Conservation (phyloP, 768 basidiomycete genomes). For the Tricholoma hemisulphureum region DNA sequence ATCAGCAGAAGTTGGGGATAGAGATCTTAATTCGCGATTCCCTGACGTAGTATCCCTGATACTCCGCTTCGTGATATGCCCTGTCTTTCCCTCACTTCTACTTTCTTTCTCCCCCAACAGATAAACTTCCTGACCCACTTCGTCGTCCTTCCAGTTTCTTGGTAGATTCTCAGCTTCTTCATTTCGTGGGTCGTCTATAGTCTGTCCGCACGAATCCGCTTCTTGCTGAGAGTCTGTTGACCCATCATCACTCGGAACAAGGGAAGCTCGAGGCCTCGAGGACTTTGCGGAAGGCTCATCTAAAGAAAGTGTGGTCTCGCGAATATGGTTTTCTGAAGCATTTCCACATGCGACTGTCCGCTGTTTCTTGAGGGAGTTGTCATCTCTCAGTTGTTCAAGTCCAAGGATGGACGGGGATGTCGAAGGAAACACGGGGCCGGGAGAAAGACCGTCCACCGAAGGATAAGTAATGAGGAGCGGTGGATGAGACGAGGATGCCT, state of each 20-base stretch:
- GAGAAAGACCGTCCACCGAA: conserved; percentile 29
- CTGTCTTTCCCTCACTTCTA: neutral
- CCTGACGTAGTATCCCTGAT: conserved; percentile 6
- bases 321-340: neutral
- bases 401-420: neutral
- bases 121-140: neutral
- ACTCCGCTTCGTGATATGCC: neutral
- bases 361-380: neutral
- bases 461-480: conserved; percentile 8
- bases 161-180: neutral
- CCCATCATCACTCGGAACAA: neutral
- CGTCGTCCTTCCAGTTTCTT: neutral
- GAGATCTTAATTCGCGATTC: conserved; percentile 48
- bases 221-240: neutral
- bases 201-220: neutral
- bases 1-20: conserved; percentile 58
- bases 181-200: neutral
- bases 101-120: neutral
- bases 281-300: neutral
- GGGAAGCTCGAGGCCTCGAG: neutral
- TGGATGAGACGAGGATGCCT: conserved; percentile 10
- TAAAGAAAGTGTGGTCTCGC: neutral
- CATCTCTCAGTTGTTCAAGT: neutral
- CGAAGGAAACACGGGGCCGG: neutral
- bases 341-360: neutral